phyloP scores from a whole-genome alignment of 2,329 filamentous ascomycete genomes.

The Penicillium brevicompactum region DNA sequence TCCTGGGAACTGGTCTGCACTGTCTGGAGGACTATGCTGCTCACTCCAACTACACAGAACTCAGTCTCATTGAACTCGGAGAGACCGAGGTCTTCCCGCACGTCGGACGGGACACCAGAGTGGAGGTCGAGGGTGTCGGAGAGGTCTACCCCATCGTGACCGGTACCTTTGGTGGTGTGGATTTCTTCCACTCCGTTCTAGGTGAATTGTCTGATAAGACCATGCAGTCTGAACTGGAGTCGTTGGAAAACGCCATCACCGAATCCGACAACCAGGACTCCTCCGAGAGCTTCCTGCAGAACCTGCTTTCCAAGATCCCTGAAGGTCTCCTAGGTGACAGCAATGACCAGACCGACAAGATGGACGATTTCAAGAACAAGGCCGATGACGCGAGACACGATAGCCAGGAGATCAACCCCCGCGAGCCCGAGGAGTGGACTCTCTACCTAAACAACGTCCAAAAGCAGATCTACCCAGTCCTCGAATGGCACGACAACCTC shows the following conservation, averaged over 20 bases:
- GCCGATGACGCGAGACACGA: constrained; percentile 74
- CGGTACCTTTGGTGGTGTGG: constrained; percentile 91
- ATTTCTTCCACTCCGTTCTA: constrained; percentile 87
- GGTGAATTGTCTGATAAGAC: constrained; percentile 82
- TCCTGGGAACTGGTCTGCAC: constrained; percentile 85
- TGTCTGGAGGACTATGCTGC: constrained; percentile 91
- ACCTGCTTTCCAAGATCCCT: constrained; percentile 80
- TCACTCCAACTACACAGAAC: constrained; percentile 90
- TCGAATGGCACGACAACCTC: constrained; percentile 87
- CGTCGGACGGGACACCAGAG: constrained; percentile 72
- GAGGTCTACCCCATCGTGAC: constrained; percentile 81
- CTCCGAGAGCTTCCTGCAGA: constrained; percentile 74
- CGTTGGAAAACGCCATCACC: constrained; percentile 80
- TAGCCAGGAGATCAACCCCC: constrained; percentile 72
- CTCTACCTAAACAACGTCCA: constrained; percentile 72
- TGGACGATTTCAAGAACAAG: constrained; percentile 78
- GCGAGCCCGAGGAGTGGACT: constrained; percentile 82
- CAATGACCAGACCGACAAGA: constrained; percentile 64
- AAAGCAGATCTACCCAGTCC: constrained; percentile 81
- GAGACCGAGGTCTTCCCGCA: constrained; percentile 83
- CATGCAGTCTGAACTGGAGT: constrained; percentile 86
- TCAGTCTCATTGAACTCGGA: constrained; percentile 84
- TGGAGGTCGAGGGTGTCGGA: constrained; percentile 69
- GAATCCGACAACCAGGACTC: constrained; percentile 60
- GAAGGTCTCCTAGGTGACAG: constrained; percentile 75